Evolutionary conservation across 306 rosid species (phyloP).

Genomic region (Cicer bijugum): DNA sequence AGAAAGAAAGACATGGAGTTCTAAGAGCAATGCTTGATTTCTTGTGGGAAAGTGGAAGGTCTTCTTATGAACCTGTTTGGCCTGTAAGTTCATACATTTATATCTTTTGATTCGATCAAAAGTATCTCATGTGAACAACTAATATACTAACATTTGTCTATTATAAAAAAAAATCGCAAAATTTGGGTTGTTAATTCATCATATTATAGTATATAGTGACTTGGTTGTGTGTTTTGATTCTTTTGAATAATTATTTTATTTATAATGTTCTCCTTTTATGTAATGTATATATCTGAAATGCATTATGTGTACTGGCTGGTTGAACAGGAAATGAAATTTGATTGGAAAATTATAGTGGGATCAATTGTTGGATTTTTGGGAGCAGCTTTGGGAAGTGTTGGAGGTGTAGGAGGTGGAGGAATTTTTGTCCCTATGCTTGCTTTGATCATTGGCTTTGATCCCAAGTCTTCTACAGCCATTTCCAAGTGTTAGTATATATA

Average conservation of each 20-base stretch:
- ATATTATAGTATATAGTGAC: too few relatives aligned
- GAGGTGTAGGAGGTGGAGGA: constrained; percentile 94
- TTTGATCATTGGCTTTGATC: constrained; percentile 79
- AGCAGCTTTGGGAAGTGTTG: constrained; percentile 87
- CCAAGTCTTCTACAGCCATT: constrained; percentile 86
- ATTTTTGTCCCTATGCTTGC: constrained; percentile 87
- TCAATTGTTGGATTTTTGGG: constrained; percentile 81
- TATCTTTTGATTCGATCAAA: not conserved
- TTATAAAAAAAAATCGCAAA: not conserved
- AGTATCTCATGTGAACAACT: too few relatives aligned
- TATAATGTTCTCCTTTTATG: not conserved
- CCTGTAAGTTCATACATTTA: constrained; percentile 59
- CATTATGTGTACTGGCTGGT: constrained; percentile 3
- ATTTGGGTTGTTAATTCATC: not conserved
- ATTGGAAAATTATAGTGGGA: constrained; percentile 73
- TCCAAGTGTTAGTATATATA: constrained; percentile 70
- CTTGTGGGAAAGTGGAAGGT: constrained; percentile 63
- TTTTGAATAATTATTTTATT: not conserved
- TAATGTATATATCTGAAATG: constrained; percentile 34
- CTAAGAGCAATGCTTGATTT: constrained; percentile 49
- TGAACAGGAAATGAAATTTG: constrained; percentile 79
- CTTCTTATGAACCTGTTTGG: constrained; percentile 76
- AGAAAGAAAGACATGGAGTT: constrained; percentile 44
- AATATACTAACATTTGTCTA: too few relatives aligned
- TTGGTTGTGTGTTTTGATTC: not conserved